Percentiles rank a stretch among this genome's conserved stretches.
Conservation (phyloP, 2,329 filamentous ascomycete species). For the Penicillium paneum region DNA sequence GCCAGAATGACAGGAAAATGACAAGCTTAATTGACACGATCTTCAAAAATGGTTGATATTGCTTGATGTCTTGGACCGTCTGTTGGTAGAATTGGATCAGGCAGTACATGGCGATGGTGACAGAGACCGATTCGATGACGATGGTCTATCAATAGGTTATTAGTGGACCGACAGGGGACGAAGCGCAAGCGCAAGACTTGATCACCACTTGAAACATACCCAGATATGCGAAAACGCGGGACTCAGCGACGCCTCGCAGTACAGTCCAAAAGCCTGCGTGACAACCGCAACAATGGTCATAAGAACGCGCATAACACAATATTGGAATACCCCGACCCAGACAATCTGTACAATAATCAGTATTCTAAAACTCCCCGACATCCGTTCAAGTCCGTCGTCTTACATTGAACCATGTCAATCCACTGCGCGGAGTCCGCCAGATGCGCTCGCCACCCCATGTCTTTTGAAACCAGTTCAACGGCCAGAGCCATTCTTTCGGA, state of each 20-base stretch:
- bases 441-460: conserved; percentile 65
- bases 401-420: conserved; percentile 71
- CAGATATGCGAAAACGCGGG: conserved; percentile 82
- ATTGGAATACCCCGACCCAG: conserved; percentile 80
- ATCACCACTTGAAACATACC: conserved; percentile 47
- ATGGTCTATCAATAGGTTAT: conserved; percentile 49
- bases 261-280: conserved; percentile 64
- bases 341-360: conserved; percentile 40
- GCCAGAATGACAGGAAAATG: conserved; percentile 90
- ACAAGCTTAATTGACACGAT: conserved; percentile 84
- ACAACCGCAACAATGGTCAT: conserved; percentile 77
- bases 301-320: conserved; percentile 74
- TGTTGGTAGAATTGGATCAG: conserved; percentile 84
- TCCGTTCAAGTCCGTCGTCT: background rate
- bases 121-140: conserved; percentile 66
- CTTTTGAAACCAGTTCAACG: conserved; percentile 65
- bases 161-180: background rate
- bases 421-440: conserved; percentile 70
- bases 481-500: conserved; percentile 70
- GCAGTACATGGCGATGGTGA: conserved; percentile 84
- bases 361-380: background rate
- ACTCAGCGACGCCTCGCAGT: conserved; percentile 75
- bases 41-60: conserved; percentile 73
- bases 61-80: conserved; percentile 63
- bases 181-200: background rate